These are phyloP conservation scores for Penicillium sumatraense DNA, from an alignment of 2,329 filamentous ascomycete genomes.

Conservation along the genomic window DNA sequence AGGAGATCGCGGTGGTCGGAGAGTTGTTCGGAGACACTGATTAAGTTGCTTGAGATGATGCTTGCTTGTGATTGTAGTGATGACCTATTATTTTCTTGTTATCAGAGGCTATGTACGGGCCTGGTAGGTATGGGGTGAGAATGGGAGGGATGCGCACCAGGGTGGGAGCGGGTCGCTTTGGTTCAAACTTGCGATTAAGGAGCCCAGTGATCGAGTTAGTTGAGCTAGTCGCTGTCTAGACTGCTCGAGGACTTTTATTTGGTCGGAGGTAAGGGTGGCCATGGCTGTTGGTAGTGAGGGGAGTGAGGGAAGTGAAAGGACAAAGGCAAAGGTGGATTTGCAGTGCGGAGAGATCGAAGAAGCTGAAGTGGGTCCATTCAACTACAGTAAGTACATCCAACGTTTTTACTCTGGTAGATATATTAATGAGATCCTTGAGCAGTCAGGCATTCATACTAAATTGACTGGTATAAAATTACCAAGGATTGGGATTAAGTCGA, in stretches of 20 bases:
- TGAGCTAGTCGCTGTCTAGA: slow-evolving; percentile 70
- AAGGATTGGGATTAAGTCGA: too few species aligned
- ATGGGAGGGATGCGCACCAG: slow-evolving; percentile 54
- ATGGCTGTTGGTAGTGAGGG: slow-evolving; percentile 28
- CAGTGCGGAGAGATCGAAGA: background rate
- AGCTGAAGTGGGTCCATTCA: background rate
- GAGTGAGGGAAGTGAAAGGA: background rate
- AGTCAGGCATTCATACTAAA: too few species aligned
- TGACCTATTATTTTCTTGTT: slow-evolving; percentile 53
- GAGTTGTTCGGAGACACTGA: slow-evolving; percentile 68
- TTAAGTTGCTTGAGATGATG: slow-evolving; percentile 73
- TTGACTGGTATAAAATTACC: too few species aligned
- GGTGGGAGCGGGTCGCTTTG: slow-evolving; percentile 69
- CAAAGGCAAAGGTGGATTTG: background rate
- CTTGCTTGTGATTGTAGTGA: slow-evolving; percentile 73
- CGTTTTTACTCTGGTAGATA: too few species aligned
- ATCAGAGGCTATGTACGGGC: background rate
- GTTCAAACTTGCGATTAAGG: slow-evolving; percentile 64
- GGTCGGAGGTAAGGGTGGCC: slow-evolving; percentile 44
- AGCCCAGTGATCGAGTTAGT: slow-evolving; percentile 69
- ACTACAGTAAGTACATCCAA: too few species aligned
- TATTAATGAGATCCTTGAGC: too few species aligned
- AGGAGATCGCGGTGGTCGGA: slow-evolving; percentile 70
- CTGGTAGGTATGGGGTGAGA: background rate
- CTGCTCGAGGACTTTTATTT: slow-evolving; percentile 69